Evolutionary conservation across 768 basidiomycete species (phyloP), one percentile per base, ranked within the genome.

Genomic region (Suillus brevipes): DNA sequence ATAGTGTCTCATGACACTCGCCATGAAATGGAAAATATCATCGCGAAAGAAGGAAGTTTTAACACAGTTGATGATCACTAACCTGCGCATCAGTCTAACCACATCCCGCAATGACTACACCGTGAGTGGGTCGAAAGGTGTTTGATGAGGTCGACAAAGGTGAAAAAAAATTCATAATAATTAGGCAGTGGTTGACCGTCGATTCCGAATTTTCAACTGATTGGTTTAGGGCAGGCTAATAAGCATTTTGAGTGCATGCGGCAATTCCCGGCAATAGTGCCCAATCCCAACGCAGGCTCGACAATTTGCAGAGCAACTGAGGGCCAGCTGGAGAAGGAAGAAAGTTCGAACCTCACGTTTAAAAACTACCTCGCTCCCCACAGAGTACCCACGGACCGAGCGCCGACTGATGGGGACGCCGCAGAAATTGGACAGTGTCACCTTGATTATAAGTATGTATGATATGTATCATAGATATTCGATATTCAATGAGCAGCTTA

Each of bases 1-100:
- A 87, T 82, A 67, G 85, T 77, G 73, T 75, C 81, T 80, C 73
- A 71, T 79, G 79, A 81, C 80, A 78, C 87, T 87, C 84, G 78
- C 75, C 80, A 70, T 65, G 72, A 76, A 75, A 74, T 67, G 77
- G 76, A 70, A 72, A 73, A 73, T 72, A 83, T 88, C 90, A 91
- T 91, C 90, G 74, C 23, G 10, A 2, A 67, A 57, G 57, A 40
- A 8, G 20, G 36, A 9, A 2, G 6, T 14, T 23, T 8, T 16
- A 57, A 23, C 20, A 28, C 20, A 23, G 12, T 3, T 1, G 6
- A 59, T 42, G 20, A 13, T 18, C 12, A 59, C 58, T 43, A 20
- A 59, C 58, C 37, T 40, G 25, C 0, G 14, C 50, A 18, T 25
- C 40, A 31, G 12, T 18, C 25, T 58, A 40, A 12, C 38, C 25